phyloP scores from a whole-genome alignment of 2,329 filamentous ascomycete species.

The Aspergillus sp. region DNA sequence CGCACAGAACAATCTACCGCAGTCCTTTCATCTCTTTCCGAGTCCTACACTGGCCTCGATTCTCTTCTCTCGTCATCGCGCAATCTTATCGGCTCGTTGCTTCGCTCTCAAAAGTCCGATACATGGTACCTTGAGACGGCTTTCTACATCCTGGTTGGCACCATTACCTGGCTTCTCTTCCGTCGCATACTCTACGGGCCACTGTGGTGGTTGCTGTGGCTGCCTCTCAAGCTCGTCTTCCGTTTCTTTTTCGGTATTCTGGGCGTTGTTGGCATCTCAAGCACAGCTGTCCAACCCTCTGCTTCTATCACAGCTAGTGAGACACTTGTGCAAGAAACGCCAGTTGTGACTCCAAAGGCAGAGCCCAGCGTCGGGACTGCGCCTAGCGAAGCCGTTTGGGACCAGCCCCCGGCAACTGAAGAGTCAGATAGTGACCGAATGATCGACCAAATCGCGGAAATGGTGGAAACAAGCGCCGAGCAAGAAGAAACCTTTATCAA shows the following conservation, averaged over 20 bases:
- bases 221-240: slow-evolving; percentile 71
- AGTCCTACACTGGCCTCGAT: slow-evolving; percentile 78
- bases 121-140: slow-evolving; percentile 96
- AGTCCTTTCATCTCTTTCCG: slow-evolving; percentile 75
- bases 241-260: slow-evolving; percentile 58
- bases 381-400: slow-evolving; percentile 18
- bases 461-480: slow-evolving; percentile 30
- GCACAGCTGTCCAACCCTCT: slow-evolving; percentile 26
- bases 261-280: slow-evolving; percentile 48
- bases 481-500: slow-evolving; percentile 30
- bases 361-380: slow-evolving; percentile 18
- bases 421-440: slow-evolving; percentile 32
- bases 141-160: slow-evolving; percentile 76
- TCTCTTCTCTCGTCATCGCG: slow-evolving; percentile 72
- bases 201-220: slow-evolving; percentile 82
- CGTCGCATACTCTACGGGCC: slow-evolving; percentile 84
- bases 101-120: slow-evolving; percentile 90
- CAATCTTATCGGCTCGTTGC: slow-evolving; percentile 72
- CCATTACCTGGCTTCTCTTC: slow-evolving; percentile 82
- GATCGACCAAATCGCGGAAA: slow-evolving; percentile 43
- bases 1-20: slow-evolving; percentile 68
- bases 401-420: slow-evolving; percentile 19
- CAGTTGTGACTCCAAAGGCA: slow-evolving; percentile 19
- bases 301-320: slow-evolving; percentile 20
- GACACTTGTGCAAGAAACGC: slow-evolving; percentile 18